Conservation (phyloP, 2,329 filamentous ascomycete genomes). For the Torrubiella hemipterigena region DNA sequence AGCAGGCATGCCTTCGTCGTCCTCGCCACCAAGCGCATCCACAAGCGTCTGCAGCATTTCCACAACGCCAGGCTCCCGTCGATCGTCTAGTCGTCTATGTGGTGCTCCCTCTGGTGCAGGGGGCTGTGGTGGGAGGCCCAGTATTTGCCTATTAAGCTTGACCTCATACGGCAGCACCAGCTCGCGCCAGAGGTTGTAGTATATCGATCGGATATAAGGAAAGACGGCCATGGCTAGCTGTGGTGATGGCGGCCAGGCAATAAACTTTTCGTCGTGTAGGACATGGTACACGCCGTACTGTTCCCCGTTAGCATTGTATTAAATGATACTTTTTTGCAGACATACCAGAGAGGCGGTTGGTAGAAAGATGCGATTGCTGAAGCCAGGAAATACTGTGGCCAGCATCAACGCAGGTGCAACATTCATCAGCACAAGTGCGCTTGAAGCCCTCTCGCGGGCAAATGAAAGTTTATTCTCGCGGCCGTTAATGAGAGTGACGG, state of each 20-base stretch:
- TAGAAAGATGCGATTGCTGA: constrained; percentile 28
- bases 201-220: constrained; percentile 31
- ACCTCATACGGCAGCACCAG: constrained; percentile 34
- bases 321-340: background rate
- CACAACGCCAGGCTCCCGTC: constrained; percentile 17
- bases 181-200: constrained; percentile 33
- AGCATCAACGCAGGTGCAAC: constrained; percentile 34
- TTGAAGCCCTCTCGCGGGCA: constrained; percentile 17
- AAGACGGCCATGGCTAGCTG: constrained; percentile 36
- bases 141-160: constrained; percentile 33
- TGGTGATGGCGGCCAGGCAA: constrained; percentile 42
- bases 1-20: background rate
- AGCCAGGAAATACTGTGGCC: constrained; percentile 27
- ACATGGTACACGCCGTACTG: constrained; percentile 37
- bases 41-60: constrained; percentile 23
- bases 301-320: constrained; percentile 3
- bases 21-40: constrained; percentile 21
- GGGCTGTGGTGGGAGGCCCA: constrained; percentile 23
- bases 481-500: constrained; percentile 17
- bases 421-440: constrained; percentile 26
- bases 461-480: constrained; percentile 12
- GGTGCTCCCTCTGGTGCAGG: constrained; percentile 10
- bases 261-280: constrained; percentile 29
- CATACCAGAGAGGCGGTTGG: constrained; percentile 30
- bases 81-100: constrained; percentile 10